Evolutionary conservation across 345 rosid genomes (phyloP), one percentile per base, ranked within the genome.

Genomic region (Rubroshorea leprosula): DNA sequence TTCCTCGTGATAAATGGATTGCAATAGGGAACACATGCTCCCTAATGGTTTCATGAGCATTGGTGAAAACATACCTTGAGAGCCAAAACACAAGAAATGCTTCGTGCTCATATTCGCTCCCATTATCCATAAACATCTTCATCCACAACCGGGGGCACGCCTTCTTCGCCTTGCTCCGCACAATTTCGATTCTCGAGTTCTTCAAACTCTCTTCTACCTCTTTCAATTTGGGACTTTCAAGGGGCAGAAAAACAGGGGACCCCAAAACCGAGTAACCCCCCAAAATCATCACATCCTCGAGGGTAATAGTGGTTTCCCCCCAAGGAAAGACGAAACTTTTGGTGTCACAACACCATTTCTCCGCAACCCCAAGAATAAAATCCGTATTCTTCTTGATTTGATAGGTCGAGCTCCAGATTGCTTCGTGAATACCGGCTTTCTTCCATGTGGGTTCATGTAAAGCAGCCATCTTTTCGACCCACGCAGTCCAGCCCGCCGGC

Each of bases 281-380:
- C 0, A 58, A 51, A 26, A 72, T 29, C 69, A 69, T 39, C 57
- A 69, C 17, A 60, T 78, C 79, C 49, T 74, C 75, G 1, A 78
- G 68, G 0, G 79, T 74, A 23, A 78, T 22, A 1, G 77, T 68
- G 0, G 71, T 77, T 72, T 74, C 75, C 9, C 75, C 79, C 75
- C 67, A 74, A 13, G 77, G 39, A 27, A 71, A 78, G 17, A 74
- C 29, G 62, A 74, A 77, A 5, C 74, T 57, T 47, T 74, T 71
- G 7, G 72, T 74, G 5, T 66, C 68, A 0, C 68, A 59, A 31
- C 66, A 65, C 75, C 75, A 74, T 60, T 43, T 74, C 61, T 69
- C 66, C 1, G 64, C 77, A 49, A 74, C 21, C 23, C 65, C 72
- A 15, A 72, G 23, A 53, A 78, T 19, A 63, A 72, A 72, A 23